These are phyloP conservation scores for Scopulariopsis brevicaulis DNA, from an alignment of 2,329 filamentous ascomycete genomes.

Conservation along the genomic window DNA sequence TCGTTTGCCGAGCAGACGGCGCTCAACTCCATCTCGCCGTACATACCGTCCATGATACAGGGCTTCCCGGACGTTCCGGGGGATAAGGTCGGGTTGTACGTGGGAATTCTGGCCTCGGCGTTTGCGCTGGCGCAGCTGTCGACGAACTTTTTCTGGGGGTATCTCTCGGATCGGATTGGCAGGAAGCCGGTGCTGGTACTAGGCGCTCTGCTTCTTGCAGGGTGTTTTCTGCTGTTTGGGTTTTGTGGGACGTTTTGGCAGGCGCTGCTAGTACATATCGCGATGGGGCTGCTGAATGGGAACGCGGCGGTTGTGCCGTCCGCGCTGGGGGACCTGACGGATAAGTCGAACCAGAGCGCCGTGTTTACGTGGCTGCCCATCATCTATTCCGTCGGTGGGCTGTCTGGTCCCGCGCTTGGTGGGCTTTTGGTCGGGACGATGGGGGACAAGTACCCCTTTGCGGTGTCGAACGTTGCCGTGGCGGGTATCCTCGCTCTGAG, in stretches of 20 bases:
- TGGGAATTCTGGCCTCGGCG: constrained; percentile 78
- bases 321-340: constrained; percentile 87
- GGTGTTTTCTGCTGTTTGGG: constrained; percentile 77
- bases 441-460: constrained; percentile 61
- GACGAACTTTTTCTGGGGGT: constrained; percentile 62
- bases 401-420: constrained; percentile 86
- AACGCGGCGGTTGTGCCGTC: constrained; percentile 93
- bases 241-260: constrained; percentile 78
- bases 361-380: constrained; percentile 93
- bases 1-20: constrained; percentile 92
- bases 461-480: constrained; percentile 72
- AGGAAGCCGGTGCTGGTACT: constrained; percentile 63
- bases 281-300: constrained; percentile 90
- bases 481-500: constrained; percentile 62
- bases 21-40: constrained; percentile 91
- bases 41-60: constrained; percentile 84
- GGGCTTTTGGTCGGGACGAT: constrained; percentile 64
- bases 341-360: constrained; percentile 84
- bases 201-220: constrained; percentile 72
- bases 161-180: constrained; percentile 52
- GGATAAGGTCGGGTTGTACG: constrained; percentile 69
- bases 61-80: constrained; percentile 71
- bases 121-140: constrained; percentile 89
- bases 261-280: constrained; percentile 69
- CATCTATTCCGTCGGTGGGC: constrained; percentile 89